A percentile compares a stretch with the other conserved stretches of the same genome.
These are phyloP conservation scores for Strobilomyces confusus DNA, from an alignment of 768 basidiomycete genomes.

Conservation along the genomic window DNA sequence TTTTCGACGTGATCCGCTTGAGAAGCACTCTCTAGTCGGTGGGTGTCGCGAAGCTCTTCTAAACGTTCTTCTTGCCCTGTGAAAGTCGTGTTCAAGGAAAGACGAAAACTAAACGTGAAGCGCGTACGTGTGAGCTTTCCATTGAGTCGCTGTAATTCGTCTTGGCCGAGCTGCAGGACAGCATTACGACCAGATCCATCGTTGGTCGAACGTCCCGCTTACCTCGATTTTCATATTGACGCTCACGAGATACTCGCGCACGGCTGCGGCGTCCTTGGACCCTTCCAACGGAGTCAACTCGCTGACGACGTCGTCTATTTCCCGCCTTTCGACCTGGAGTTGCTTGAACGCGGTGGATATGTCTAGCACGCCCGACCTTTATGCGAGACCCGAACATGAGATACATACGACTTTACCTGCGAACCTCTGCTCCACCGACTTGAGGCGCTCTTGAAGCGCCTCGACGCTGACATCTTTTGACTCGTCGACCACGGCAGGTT, in stretches of 20 bases:
- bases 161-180: slow-evolving; percentile 53
- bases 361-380: slow-evolving; percentile 41
- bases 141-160: slow-evolving; percentile 75
- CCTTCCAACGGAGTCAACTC: slow-evolving; percentile 71
- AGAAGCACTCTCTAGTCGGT: slow-evolving; percentile 74
- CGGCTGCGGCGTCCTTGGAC: slow-evolving; percentile 56
- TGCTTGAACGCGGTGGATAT: slow-evolving; percentile 75
- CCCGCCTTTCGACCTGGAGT: slow-evolving; percentile 66
- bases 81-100: slow-evolving; percentile 1
- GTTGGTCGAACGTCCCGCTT: slow-evolving; percentile 17
- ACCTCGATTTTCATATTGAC: slow-evolving; percentile 70
- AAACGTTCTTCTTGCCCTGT: slow-evolving; percentile 81
- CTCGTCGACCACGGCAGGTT: not conserved
- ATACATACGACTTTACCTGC: slow-evolving; percentile 42
- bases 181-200: not conserved
- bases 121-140: slow-evolving; percentile 67
- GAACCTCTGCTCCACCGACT: slow-evolving; percentile 74
- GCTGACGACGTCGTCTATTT: slow-evolving; percentile 62
- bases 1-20: slow-evolving; percentile 71
- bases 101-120: not conserved
- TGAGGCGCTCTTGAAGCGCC: slow-evolving; percentile 59
- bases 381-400: not conserved
- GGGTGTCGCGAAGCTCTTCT: slow-evolving; percentile 81
- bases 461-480: slow-evolving; percentile 41
- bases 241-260: slow-evolving; percentile 72